Evolutionary conservation across 2,329 filamentous ascomycete species (phyloP).

Genomic region (Neurospora sp.): DNA sequence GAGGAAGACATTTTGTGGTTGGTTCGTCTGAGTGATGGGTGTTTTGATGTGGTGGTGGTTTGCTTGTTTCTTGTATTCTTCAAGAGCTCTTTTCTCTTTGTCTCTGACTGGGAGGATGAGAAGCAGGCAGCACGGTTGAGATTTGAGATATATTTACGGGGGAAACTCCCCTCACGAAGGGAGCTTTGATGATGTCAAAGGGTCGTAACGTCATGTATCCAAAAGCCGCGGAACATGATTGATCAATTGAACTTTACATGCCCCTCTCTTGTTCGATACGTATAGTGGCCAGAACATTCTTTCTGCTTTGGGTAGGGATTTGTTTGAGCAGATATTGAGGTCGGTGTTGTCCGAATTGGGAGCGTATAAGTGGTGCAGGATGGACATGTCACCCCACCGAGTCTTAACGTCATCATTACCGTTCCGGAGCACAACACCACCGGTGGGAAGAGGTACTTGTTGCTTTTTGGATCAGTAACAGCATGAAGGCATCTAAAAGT

Average conservation of each 20-base stretch:
- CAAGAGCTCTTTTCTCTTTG: background rate
- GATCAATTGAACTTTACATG: background rate
- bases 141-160: background rate
- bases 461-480: background rate
- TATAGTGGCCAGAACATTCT: background rate
- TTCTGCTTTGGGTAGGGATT: background rate
- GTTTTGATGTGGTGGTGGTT: background rate
- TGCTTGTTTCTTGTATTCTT: background rate
- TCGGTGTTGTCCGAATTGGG: background rate
- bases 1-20: constrained; percentile 2
- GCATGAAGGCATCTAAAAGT: no score
- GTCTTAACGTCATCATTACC: background rate
- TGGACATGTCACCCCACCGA: background rate
- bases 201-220: background rate
- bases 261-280: background rate
- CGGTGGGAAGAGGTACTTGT: background rate
- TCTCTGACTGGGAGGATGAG: background rate
- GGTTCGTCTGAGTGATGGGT: background rate
- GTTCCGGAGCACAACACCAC: background rate
- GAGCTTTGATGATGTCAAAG: background rate
- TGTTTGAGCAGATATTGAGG: background rate
- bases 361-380: background rate
- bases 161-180: background rate
- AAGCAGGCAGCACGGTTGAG: background rate
- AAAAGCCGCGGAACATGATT: background rate